A percentile compares a stretch with the other conserved stretches of the same genome.
phyloP scores from a whole-genome alignment of 352 stramenopile species.

The Pythium utonaiense region DNA sequence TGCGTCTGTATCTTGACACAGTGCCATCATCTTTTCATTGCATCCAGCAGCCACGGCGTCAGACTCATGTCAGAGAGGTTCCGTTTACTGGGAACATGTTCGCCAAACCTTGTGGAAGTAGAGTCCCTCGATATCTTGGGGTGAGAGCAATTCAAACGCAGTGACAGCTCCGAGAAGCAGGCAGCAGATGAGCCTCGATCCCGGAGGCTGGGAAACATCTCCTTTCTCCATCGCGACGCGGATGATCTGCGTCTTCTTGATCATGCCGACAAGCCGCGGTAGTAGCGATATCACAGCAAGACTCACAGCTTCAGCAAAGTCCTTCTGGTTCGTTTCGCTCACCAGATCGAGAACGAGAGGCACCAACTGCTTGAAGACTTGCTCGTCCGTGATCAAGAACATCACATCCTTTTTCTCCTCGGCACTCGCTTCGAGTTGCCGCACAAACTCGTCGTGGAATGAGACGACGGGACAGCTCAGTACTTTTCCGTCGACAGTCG shows the following conservation, averaged over 20 bases:
- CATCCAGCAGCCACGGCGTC: not conserved
- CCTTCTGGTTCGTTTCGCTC: slow-evolving; percentile 73
- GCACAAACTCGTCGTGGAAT: slow-evolving; percentile 64
- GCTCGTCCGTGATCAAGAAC: slow-evolving; percentile 73
- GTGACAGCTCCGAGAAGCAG: slow-evolving; percentile 70
- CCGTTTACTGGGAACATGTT: not conserved
- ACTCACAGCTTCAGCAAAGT: slow-evolving; percentile 65
- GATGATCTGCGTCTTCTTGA: slow-evolving; percentile 87
- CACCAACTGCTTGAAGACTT: slow-evolving; percentile 69
- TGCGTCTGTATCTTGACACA: slow-evolving; percentile 82
- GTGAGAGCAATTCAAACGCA: slow-evolving; percentile 56
- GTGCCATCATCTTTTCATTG: slow-evolving; percentile 69
- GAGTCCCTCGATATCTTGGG: slow-evolving; percentile 73
- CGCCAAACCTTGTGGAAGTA: slow-evolving; percentile 75
- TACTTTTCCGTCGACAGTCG: slow-evolving; percentile 72
- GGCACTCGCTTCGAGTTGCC: slow-evolving; percentile 38
- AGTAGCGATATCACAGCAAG: slow-evolving; percentile 52
- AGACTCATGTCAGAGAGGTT: not conserved
- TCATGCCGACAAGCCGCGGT: slow-evolving; percentile 42
- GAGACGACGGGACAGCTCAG: slow-evolving; percentile 47
- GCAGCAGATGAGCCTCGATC: slow-evolving; percentile 76
- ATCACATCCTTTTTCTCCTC: slow-evolving; percentile 56
- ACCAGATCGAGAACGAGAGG: slow-evolving; percentile 73
- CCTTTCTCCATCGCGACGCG: slow-evolving; percentile 81
- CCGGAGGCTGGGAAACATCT: slow-evolving; percentile 73